Evolutionary conservation across 192 early-diverging fungal species (phyloP), one percentile per base, ranked within the genome.

Genomic region (Irineochytrium annulatum): DNA sequence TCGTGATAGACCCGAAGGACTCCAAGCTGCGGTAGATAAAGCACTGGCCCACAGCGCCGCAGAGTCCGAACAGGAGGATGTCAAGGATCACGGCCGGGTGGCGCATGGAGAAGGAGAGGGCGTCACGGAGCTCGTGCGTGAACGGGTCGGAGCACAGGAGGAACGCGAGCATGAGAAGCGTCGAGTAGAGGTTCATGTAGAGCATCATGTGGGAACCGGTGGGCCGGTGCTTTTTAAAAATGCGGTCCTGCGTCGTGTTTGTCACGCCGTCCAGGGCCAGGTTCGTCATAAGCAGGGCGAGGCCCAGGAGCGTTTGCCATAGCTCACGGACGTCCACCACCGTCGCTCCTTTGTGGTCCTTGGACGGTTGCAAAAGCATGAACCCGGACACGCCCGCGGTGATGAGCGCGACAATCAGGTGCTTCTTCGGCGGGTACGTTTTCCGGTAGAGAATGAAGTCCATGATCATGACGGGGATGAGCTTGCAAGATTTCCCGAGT

Each of bases 1-100:
- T 71, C 8, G 83, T 81, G 28, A 99, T 73, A 43, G 90, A 89
- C 6, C 95, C 97, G 72, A 92, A 97, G 5, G 79, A 77, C 44
- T 91, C 87, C 24, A 99, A 84, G 33, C 90, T 92, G 75, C 91
- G 91, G 74, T 94, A 99, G 53, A 99, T 93, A 75, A 99, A 97
- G 77, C 90, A 90, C 74, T 99, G 97, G n/a, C 97, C 97, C 13
- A 97, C 37, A 4, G 94, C 91, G 13, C 97, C 97, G 72, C 89
- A 91, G 3, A 95, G 58, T 1, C 88, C 86, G 82, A 94, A 99
- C 65, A 97, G 75, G 35, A 89, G 59, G 31, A 99, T 85, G 65
- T 99, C 94, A 17, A 71, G 49, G 43, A 91, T 69, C 2, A 95
- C 88, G 13, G 75, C 80, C 5, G 97, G 97, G 55, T 95, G 89